phyloP scores from a whole-genome alignment of 1,284 basidiomycete species.

The Kalmanozyma brasiliensis region DNA sequence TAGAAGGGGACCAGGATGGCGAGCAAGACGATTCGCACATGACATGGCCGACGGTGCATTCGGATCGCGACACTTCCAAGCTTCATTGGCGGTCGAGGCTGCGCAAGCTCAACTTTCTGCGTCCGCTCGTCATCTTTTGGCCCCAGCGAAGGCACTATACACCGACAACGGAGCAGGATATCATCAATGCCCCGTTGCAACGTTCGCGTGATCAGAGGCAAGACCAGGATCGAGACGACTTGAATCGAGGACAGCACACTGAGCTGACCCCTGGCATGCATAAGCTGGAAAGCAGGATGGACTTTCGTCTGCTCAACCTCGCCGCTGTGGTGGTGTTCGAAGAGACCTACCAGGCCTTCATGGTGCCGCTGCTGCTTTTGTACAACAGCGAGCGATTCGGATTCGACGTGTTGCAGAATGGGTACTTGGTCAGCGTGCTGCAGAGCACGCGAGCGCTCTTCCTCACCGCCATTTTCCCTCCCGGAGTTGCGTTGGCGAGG shows the following conservation, averaged over 20 bases:
- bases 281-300: slow-evolving; percentile 35
- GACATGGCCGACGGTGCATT: slow-evolving; percentile 37
- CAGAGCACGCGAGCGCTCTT: slow-evolving; percentile 56
- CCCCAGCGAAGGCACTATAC: slow-evolving; percentile 36
- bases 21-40: slow-evolving; percentile 28
- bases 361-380: slow-evolving; percentile 59
- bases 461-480: slow-evolving; percentile 59
- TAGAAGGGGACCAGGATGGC: neutral
- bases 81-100: slow-evolving; percentile 43
- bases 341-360: slow-evolving; percentile 61
- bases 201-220: neutral
- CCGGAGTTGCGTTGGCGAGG: slow-evolving; percentile 38
- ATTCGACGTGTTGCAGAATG: slow-evolving; percentile 60
- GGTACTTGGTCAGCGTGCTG: slow-evolving; percentile 55
- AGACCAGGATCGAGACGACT: neutral
- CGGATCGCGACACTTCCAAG: slow-evolving; percentile 32
- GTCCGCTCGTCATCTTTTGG: slow-evolving; percentile 54
- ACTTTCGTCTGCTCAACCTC: slow-evolving; percentile 54
- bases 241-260: slow-evolving; percentile 6
- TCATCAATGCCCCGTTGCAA: slow-evolving; percentile 27
- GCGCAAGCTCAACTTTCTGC: slow-evolving; percentile 53
- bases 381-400: slow-evolving; percentile 61
- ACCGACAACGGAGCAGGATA: slow-evolving; percentile 27
- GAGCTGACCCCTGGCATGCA: slow-evolving; percentile 26
- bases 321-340: slow-evolving; percentile 56